Percentiles rank a stretch among this genome's conserved stretches.
Evolutionary conservation across 306 rosid species (phyloP).

Genomic region (Cucurbita moschata): DNA sequence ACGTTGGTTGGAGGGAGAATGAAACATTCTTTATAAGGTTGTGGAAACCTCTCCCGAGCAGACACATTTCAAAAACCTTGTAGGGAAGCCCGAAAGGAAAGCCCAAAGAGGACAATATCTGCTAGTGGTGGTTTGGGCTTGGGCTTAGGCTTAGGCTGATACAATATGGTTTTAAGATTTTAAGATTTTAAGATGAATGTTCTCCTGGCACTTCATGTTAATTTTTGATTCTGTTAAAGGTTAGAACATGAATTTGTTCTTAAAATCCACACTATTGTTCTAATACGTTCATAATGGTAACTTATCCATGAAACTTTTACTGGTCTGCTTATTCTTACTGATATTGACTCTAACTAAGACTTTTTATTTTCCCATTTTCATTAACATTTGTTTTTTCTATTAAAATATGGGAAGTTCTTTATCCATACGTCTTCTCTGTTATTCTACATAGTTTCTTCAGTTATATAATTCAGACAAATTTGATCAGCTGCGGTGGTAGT

Average conservation of each 20-base stretch:
- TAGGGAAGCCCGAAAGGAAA: no score
- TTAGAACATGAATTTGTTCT: neutral
- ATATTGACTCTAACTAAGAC: neutral
- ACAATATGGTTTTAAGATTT: neutral
- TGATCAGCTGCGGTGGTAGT: neutral
- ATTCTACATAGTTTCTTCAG: neutral
- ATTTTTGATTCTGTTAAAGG: neutral
- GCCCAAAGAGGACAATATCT: no score
- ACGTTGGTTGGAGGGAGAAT: no score
- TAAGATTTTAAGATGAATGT: neutral
- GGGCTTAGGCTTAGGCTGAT: no score
- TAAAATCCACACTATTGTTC: neutral
- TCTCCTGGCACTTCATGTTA: neutral
- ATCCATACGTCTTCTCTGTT: neutral
- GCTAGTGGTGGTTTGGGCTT: no score
- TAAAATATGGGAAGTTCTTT: neutral
- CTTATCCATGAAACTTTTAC: neutral
- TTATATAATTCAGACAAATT: neutral
- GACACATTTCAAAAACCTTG: no score
- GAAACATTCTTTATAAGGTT: no score
- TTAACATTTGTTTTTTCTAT: neutral
- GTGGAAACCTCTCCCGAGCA: no score
- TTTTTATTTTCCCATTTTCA: neutral
- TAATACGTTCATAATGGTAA: neutral
- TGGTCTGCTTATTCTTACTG: neutral